Percentiles rank a stretch among this genome's conserved stretches.
phyloP scores from a whole-genome alignment of 148 eudicot genomes.

The Agrostemma githago region DNA sequence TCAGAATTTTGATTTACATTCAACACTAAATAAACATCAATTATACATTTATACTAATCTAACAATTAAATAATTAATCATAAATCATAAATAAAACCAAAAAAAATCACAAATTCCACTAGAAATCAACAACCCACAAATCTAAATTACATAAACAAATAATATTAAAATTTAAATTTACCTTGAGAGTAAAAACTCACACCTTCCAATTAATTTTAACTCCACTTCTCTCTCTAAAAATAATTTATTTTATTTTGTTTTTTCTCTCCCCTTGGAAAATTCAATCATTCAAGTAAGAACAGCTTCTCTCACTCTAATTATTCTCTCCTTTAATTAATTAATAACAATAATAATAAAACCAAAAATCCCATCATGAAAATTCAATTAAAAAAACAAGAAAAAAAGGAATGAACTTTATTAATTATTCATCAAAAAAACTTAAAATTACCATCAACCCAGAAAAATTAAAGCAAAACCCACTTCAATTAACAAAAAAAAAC shows the following conservation, averaged over 20 bases:
- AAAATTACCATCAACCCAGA: background rate
- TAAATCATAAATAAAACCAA: background rate
- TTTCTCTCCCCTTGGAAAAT: conserved; percentile 23
- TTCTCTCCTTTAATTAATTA: conserved; percentile 11
- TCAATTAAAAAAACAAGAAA: conserved; percentile 24
- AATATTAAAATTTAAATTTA: conserved; percentile 20
- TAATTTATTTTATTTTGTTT: background rate
- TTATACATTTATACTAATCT: conserved; percentile 14
- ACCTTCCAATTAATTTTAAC: conserved; percentile 40
- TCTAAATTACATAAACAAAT: conserved; percentile 23
- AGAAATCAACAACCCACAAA: conserved; percentile 28
- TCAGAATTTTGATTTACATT: background rate
- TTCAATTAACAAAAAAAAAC: conserved; percentile 7
- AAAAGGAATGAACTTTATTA: conserved; percentile 34
- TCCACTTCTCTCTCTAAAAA: conserved; percentile 10
- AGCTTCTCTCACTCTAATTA: conserved; percentile 1
- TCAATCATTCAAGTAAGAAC: conserved; percentile 34
- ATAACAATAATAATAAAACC: conserved; percentile 23
- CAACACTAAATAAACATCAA: background rate
- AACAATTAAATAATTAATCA: conserved; percentile 17
- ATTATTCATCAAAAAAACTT: conserved; percentile 13
- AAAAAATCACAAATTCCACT: conserved; percentile 21
- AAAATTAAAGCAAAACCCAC: background rate
- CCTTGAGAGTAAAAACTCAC: conserved; percentile 63
- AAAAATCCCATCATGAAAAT: conserved; percentile 29